Percentiles rank a stretch among this genome's conserved stretches.
Conservation (phyloP, 768 basidiomycete genomes). For the Suillus americanus region DNA sequence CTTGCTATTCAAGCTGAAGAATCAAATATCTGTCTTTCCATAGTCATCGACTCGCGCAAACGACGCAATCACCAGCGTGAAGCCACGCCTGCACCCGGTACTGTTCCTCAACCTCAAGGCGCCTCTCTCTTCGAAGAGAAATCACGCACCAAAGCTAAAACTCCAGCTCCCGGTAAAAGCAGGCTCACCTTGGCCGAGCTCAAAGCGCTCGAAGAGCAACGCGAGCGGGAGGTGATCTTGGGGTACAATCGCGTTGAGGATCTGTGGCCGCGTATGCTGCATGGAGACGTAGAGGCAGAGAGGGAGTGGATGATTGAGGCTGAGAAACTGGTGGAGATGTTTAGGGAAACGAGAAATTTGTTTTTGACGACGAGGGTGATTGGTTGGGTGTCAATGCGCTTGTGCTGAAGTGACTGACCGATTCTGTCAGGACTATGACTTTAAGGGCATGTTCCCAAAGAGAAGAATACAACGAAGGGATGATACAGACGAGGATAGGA, state of each 20-base stretch:
- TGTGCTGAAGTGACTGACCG: constrained; percentile 4
- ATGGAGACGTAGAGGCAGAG: constrained; percentile 46
- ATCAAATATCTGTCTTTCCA: neutral
- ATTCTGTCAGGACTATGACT: constrained; percentile 46
- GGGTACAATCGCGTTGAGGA: constrained; percentile 62
- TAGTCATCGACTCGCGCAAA: constrained; percentile 63
- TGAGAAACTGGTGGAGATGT: constrained; percentile 84
- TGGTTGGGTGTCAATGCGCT: constrained; percentile 21
- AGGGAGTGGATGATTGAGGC: constrained; percentile 83
- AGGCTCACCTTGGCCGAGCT: constrained; percentile 60
- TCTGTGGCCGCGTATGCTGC: constrained; percentile 58
- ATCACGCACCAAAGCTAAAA: constrained; percentile 37
- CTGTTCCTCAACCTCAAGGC: constrained; percentile 22
- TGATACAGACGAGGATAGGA: constrained; percentile 67
- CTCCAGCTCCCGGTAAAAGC: constrained; percentile 34
- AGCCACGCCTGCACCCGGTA: constrained; percentile 9
- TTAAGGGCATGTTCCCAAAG: constrained; percentile 69
- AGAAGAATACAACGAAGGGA: constrained; percentile 38
- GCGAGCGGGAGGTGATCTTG: constrained; percentile 61
- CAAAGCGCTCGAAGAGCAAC: constrained; percentile 60
- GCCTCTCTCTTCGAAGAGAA: constrained; percentile 70
- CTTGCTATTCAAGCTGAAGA: neutral
- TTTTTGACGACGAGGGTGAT: constrained; percentile 78
- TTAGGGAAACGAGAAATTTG: constrained; percentile 81
- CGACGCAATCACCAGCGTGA: constrained; percentile 34